Percentiles rank a stretch among this genome's conserved stretches.
Evolutionary conservation across 2,329 filamentous ascomycete genomes (phyloP).

Genomic region (Orbilia quercus): DNA sequence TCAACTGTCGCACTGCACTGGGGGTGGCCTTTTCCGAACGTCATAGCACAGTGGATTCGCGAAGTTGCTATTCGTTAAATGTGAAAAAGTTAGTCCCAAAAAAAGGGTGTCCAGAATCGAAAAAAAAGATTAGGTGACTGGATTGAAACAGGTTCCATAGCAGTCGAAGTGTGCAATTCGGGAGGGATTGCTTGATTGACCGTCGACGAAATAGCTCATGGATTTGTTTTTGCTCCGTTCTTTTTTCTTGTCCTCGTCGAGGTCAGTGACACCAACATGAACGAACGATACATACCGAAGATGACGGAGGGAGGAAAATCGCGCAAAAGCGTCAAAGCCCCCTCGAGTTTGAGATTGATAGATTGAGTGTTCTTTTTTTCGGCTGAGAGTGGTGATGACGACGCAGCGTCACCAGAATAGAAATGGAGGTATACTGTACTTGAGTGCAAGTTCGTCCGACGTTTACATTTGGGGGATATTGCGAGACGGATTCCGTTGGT

Average conservation of each 20-base stretch:
- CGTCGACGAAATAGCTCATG: conserved; percentile 35
- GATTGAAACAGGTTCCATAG: conserved; percentile 46
- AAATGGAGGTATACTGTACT: not conserved
- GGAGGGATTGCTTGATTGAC: conserved; percentile 22
- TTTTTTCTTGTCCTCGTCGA: conserved; percentile 36
- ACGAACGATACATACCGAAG: conserved; percentile 18
- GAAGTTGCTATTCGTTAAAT: conserved; percentile 33
- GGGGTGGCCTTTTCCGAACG: not conserved
- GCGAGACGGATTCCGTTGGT: conserved; percentile 29
- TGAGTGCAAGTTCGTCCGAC: conserved; percentile 1
- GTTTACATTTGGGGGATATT: conserved; percentile 7
- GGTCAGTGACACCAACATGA: conserved; percentile 32
- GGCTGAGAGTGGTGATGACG: conserved; percentile 15
- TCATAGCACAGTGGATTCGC: conserved; percentile 24
- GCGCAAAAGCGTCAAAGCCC: conserved; percentile 18
- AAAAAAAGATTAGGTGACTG: conserved; percentile 2
- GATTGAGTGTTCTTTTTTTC: conserved; percentile 4
- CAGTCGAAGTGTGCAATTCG: conserved; percentile 9
- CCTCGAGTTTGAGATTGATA: conserved; percentile 9
- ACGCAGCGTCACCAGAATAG: conserved; percentile 12
- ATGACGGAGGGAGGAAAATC: conserved; percentile 33
- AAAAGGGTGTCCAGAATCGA: conserved; percentile 12
- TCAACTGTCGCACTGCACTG: conserved; percentile 10
- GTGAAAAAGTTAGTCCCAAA: conserved; percentile 30
- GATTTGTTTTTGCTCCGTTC: conserved; percentile 5